Evolutionary conservation across 306 rosid species (phyloP).

Genomic region (Alnus glutinosa): DNA sequence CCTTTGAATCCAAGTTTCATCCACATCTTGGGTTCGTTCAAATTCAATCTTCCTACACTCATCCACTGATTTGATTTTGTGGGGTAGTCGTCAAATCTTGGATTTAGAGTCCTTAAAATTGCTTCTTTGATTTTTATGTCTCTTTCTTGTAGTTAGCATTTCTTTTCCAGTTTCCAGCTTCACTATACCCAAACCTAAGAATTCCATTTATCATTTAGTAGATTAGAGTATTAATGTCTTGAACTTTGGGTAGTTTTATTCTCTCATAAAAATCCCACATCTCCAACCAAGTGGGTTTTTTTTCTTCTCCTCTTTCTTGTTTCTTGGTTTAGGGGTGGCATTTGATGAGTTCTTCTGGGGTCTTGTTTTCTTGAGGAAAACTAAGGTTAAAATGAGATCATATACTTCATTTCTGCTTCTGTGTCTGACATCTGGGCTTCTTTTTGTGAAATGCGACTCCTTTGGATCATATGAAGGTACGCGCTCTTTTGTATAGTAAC

Average conservation of each 20-base stretch:
- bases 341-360: constrained; percentile 41
- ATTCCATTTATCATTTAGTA: constrained; percentile 12
- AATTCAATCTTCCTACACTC: constrained; percentile 32
- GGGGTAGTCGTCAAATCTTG: constrained; percentile 48
- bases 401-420: constrained; percentile 51
- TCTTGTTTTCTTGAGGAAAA: constrained; percentile 32
- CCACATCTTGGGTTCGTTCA: constrained; percentile 44
- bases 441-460: constrained; percentile 48
- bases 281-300: constrained; percentile 19
- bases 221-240: constrained; percentile 37
- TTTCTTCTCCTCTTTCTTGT: constrained; percentile 18
- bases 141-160: constrained; percentile 25
- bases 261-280: constrained; percentile 23
- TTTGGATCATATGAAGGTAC: constrained; percentile 70
- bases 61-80: constrained; percentile 28
- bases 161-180: constrained; percentile 3
- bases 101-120: constrained; percentile 21
- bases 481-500: constrained; percentile 12
- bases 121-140: constrained; percentile 5
- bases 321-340: constrained; percentile 33
- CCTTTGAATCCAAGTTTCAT: constrained; percentile 69
- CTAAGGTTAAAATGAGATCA: constrained; percentile 51
- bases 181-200: constrained; percentile 16
- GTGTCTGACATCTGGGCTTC: constrained; percentile 44
- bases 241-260: constrained; percentile 20